Evolutionary conservation across 2,329 filamentous ascomycete species (phyloP).

Genomic region (Juglanconis sp.): DNA sequence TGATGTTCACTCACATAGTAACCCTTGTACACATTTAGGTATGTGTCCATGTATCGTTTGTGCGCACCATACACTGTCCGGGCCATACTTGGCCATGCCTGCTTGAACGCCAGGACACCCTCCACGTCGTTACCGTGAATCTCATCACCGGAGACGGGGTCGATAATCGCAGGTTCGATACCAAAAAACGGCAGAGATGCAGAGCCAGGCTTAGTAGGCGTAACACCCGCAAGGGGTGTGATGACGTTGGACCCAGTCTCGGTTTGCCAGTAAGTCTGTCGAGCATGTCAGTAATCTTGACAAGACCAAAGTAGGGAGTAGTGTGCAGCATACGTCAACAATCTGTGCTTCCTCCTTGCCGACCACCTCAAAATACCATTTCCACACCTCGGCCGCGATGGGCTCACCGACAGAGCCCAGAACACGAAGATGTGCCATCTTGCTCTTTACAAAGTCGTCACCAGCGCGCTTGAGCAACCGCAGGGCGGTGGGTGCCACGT

Average conservation of each 20-base stretch:
- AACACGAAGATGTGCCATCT: constrained; percentile 86
- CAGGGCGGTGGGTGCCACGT: constrained; percentile 92
- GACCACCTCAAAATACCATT: constrained; percentile 97
- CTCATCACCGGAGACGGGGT: constrained; percentile 91
- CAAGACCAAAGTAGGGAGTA: neutral
- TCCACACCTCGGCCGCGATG: constrained; percentile 97
- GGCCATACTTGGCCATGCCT: constrained; percentile 97
- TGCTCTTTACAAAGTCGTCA: constrained; percentile 82
- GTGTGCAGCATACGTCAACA: constrained; percentile 71
- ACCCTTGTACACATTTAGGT: constrained; percentile 94
- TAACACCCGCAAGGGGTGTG: constrained; percentile 86
- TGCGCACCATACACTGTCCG: constrained; percentile 97
- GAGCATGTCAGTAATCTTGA: constrained; percentile 19
- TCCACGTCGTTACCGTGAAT: constrained; percentile 95
- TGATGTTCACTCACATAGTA: constrained; percentile 74
- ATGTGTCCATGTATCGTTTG: constrained; percentile 98
- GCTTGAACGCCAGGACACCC: constrained; percentile 94
- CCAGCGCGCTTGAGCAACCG: constrained; percentile 92
- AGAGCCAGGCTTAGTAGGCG: constrained; percentile 93
- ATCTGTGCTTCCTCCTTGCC: constrained; percentile 92
- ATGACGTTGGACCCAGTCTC: constrained; percentile 98
- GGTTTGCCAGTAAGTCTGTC: constrained; percentile 98
- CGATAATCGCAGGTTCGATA: constrained; percentile 95
- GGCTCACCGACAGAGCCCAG: constrained; percentile 95
- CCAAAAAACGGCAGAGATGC: constrained; percentile 97